Base-by-base conservation (phyloP, 2,329 filamentous ascomycete species). In the Calonectria pteridis region DNA sequence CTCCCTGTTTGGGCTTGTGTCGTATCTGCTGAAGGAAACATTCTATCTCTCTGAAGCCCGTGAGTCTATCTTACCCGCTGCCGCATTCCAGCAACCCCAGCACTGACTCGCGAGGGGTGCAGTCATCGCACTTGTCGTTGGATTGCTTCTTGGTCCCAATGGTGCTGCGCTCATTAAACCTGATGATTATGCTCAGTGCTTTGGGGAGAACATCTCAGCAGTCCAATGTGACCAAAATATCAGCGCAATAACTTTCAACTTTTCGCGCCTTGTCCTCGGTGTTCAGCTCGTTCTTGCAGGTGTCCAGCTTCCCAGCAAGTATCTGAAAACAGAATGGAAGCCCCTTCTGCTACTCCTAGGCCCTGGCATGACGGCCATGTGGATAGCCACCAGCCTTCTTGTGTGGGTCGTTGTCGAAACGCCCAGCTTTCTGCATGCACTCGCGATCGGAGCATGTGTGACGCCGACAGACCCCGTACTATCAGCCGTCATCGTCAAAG, bases 11-110 rank as follows among this genome's bases (percentile, higher is more conserved):
- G 95, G 95, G 4, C 87, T 98, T 51, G 95, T 98, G 0, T 98
- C 95, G 0, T 98, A 95, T 82, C 89, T 98, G 23, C 89, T 94
- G 81, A 98, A 98, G 82, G 96, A 98, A 85, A 94, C 92, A 71
- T 96, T 94, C 82, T 98, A 98, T 83, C 89, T 98, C 0, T 98
- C 95, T 0, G 96, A 98, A 89, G 94, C 96, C 66, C 87, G 95
- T 96, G 87, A 83, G 94, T 91, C 35, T 26, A 6, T 10, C 33
- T 28, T n/a, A 7, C 3, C 40, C 28, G 16, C 13, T 16, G 4
- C 10, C 6, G 1, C n/a, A 33, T 23, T n/a, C n/a, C 13, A n/a
- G 33, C 9, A 6, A 7, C 13, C 2, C 14, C 11, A 6, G 29
- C 28, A 49, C 50, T 26, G 75, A 49, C 71, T 65, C 23, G 10